phyloP scores from a whole-genome alignment of 202 grass and related monocot species.

The Setaria italica region DNA sequence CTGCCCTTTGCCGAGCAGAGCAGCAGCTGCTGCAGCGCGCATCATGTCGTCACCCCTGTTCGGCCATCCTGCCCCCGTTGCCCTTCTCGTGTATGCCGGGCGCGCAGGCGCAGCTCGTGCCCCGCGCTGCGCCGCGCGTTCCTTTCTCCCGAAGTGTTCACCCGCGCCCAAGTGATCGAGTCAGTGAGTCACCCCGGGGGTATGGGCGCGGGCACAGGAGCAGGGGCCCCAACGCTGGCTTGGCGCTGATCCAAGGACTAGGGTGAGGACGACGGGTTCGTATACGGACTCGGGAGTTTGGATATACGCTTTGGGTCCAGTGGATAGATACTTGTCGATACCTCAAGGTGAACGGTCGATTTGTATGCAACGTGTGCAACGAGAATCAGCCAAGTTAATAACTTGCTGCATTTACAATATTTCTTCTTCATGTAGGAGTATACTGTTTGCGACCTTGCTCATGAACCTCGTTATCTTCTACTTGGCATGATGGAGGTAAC shows the following conservation, averaged over 20 bases:
- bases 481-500: slow-evolving; percentile 56
- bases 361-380: neutral
- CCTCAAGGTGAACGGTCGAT: neutral
- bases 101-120: slow-evolving; percentile 41
- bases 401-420: neutral
- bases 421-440: neutral
- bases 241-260: neutral
- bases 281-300: slow-evolving; percentile 37
- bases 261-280: neutral
- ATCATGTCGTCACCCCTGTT: slow-evolving; percentile 38
- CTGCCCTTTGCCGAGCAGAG: neutral
- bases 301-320: slow-evolving; percentile 16
- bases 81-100: slow-evolving; percentile 48
- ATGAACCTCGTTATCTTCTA: neutral
- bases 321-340: neutral
- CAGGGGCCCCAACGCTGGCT: neutral
- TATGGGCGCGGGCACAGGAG: slow-evolving; percentile 3
- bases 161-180: slow-evolving; percentile 39
- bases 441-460: neutral
- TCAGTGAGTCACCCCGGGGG: slow-evolving; percentile 34
- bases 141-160: slow-evolving; percentile 29
- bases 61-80: slow-evolving; percentile 38
- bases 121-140: slow-evolving; percentile 11
- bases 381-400: neutral
- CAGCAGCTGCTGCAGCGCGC: neutral